phyloP scores from a whole-genome alignment of 371 early-diverging fungal species.

The Lichtheimia ramosa region DNA sequence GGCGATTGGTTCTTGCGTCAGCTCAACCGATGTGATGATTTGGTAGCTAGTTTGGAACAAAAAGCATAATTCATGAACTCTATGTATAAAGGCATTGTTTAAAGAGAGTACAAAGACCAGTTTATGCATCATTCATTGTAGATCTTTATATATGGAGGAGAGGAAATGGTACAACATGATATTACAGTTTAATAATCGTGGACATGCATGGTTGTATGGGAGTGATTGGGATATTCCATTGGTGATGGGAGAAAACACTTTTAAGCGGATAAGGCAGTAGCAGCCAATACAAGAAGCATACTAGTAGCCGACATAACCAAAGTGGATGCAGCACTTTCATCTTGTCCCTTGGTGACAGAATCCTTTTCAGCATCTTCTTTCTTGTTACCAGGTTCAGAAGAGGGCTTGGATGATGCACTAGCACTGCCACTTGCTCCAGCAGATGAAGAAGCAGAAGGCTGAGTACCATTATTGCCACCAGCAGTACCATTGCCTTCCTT shows the following conservation, averaged over 20 bases:
- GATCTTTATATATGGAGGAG: background rate
- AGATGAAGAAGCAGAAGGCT: background rate
- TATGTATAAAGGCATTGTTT: too few relatives aligned
- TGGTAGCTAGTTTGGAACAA: slow-evolving; percentile 52
- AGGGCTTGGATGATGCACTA: background rate
- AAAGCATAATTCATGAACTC: slow-evolving; percentile 8
- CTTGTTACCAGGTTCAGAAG: background rate
- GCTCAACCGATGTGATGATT: slow-evolving; percentile 81
- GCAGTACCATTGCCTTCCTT: slow-evolving; percentile 23
- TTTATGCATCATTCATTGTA: background rate
- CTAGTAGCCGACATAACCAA: background rate
- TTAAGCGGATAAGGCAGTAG: background rate
- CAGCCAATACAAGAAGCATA: background rate
- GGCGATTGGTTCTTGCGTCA: slow-evolving; percentile 96
- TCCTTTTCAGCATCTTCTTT: background rate
- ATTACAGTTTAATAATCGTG: background rate
- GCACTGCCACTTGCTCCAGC: background rate
- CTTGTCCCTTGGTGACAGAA: background rate
- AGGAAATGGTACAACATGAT: background rate
- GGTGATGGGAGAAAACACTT: background rate
- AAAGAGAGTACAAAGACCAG: too few relatives aligned
- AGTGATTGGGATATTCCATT: background rate
- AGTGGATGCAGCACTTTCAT: background rate
- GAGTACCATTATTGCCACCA: background rate
- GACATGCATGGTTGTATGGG: background rate